Base-by-base conservation (phyloP, 768 basidiomycete species). In the Calocybe indica region DNA sequence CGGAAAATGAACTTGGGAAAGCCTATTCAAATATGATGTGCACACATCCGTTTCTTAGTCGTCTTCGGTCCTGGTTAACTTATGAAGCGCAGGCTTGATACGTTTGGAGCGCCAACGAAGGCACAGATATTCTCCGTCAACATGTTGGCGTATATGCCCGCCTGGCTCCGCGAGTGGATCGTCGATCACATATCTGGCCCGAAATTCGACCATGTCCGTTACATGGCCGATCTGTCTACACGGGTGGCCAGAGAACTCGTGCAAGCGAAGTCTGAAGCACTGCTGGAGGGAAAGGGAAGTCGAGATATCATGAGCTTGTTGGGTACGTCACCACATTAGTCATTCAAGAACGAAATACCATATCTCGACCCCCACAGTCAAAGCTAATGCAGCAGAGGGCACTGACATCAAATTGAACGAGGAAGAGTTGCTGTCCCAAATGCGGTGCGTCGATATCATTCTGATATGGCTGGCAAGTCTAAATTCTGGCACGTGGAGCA, bases 331-430 rank as follows among this genome's bases (percentile, higher is more conserved):
- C 13, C 14, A n/a, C 11, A 36, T 40, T 10, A 28, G 13, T 46
- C 13, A 39, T 22, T 22, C 22, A 22, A 22, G 10, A n/a, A 37
- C 15, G 44, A 31, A 30, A 31, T 34, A 35, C 11, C 11, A 34
- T 37, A 22, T 12, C 41, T 33, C 32, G 33, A 29, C 45, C 42
- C 31, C 8, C 14, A 36, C 40, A 80, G 79, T 80, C 39, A 72
- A 74, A 55, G 79, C 79, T 8, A 82, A 82, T 58, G 68, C 70
- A 8, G 70, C 76, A 1, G 73, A 78, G 53, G 62, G 76, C 42
- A 61, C 64, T 28, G 64, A 61, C 38, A 62, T 63, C 6, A 66
- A 66, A 48, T 61, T 83, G 36, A 78, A 52, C 37, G 72, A 72
- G 52, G 75, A 72, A 59, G 78, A 74, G 61, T 68, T 73, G 54